These are phyloP conservation scores for Penicillium sp. DNA, from an alignment of 2,329 filamentous ascomycete species.

Conservation along the genomic window DNA sequence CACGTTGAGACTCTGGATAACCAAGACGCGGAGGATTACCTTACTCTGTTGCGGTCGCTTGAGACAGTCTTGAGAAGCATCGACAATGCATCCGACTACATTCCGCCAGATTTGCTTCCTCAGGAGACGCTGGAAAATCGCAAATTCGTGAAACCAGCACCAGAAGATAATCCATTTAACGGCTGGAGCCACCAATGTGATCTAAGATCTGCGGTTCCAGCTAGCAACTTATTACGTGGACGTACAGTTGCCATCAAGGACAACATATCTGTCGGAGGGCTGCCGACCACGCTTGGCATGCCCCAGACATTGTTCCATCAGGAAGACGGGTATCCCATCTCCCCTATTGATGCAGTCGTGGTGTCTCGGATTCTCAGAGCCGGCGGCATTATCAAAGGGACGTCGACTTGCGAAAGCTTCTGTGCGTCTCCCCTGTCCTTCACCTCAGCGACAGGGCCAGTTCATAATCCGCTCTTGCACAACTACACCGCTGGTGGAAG, in stretches of 20 bases:
- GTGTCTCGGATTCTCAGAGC: constrained; percentile 33
- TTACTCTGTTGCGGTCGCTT: constrained; percentile 26
- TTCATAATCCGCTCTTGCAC: constrained; percentile 34
- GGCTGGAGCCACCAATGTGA: constrained; percentile 42
- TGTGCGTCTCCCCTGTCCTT: constrained; percentile 37
- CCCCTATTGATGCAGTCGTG: constrained; percentile 36
- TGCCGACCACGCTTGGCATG: constrained; percentile 34
- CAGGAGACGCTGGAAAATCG: constrained; percentile 22
- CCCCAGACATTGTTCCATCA: constrained; percentile 22
- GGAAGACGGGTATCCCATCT: constrained; percentile 20
- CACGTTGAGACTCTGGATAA: neutral
- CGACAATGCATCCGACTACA: constrained; percentile 31
- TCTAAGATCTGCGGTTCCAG: constrained; percentile 25
- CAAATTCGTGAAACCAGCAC: constrained; percentile 15
- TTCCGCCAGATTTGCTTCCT: constrained; percentile 34
- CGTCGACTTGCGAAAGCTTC: constrained; percentile 40
- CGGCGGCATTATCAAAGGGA: constrained; percentile 34
- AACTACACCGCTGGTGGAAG: constrained; percentile 36
- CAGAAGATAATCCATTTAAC: constrained; percentile 36
- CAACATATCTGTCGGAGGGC: constrained; percentile 34
- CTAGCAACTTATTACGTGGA: constrained; percentile 23
- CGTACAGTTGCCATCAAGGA: constrained; percentile 37
- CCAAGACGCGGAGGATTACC: constrained; percentile 13
- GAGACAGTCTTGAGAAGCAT: constrained; percentile 26
- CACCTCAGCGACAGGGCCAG: constrained; percentile 35